phyloP scores from a whole-genome alignment of 352 stramenopile species.

The Hyaloperonospora arabidopsidis region DNA sequence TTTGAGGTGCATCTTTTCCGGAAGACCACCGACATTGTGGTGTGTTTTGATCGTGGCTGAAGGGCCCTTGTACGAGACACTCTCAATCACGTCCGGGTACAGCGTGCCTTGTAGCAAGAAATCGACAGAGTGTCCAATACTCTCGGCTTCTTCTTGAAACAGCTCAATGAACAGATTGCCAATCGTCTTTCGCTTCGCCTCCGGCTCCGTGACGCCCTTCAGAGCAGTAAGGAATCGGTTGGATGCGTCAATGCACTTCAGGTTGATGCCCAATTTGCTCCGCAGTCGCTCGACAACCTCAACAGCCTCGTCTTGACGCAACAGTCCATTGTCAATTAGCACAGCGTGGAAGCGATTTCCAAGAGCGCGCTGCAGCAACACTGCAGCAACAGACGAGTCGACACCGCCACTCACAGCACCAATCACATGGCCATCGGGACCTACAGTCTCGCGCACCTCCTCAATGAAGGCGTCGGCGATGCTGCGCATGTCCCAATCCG shows the following conservation, averaged over 20 bases:
- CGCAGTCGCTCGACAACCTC: conserved; percentile 88
- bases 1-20: conserved; percentile 97
- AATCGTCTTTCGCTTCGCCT: conserved; percentile 99
- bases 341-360: conserved; percentile 98
- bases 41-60: conserved; percentile 99
- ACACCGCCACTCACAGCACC: conserved; percentile 97
- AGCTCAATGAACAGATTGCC: conserved; percentile 98
- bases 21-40: conserved; percentile 98
- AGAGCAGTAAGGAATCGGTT: conserved; percentile 94
- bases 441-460: conserved; percentile 88
- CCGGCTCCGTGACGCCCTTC: conserved; percentile 92
- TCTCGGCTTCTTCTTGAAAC: conserved; percentile 89
- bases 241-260: conserved; percentile 94
- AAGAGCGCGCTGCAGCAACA: conserved; percentile 95
- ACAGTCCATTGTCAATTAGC: conserved; percentile 98
- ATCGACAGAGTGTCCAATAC: conserved; percentile 82
- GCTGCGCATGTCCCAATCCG: conserved; percentile 97
- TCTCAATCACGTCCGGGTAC: conserved; percentile 99
- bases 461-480: conserved; percentile 88
- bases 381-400: conserved; percentile 97
- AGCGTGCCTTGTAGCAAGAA: conserved; percentile 98
- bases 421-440: conserved; percentile 94
- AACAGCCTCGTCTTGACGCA: conserved; percentile 93
- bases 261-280: conserved; percentile 92
- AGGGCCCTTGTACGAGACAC: conserved; percentile 96